Conservation (phyloP, 768 basidiomycete genomes). For the Leccinum ochraceum region DNA sequence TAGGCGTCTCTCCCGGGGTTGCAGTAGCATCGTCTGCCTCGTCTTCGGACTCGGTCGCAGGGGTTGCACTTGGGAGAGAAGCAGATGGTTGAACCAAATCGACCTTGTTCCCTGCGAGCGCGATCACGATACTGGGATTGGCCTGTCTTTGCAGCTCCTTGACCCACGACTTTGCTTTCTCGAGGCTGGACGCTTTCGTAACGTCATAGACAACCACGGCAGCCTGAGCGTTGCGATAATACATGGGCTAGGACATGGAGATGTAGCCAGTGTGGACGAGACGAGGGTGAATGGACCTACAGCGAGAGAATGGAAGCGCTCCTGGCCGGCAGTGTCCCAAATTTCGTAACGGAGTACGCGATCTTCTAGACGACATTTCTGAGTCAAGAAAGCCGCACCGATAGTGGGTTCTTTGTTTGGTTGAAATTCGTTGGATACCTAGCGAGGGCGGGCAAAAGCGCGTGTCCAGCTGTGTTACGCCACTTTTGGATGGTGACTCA, state of each 20-base stretch:
- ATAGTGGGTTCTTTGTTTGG: slow-evolving; percentile 99
- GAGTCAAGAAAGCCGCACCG: slow-evolving; percentile 93
- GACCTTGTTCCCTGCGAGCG: slow-evolving; percentile 96
- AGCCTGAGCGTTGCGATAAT: slow-evolving; percentile 97
- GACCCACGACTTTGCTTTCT: slow-evolving; percentile 99
- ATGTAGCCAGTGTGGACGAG: slow-evolving; percentile 10
- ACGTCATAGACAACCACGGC: slow-evolving; percentile 99
- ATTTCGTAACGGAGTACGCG: slow-evolving; percentile 93
- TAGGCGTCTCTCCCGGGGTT: slow-evolving; percentile 71
- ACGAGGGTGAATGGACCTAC: slow-evolving; percentile 45
- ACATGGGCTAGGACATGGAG: slow-evolving; percentile 75
- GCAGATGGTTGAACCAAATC: slow-evolving; percentile 77
- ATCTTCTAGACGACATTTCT: slow-evolving; percentile 95
- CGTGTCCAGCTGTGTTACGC: slow-evolving; percentile 3
- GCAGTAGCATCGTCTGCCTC: slow-evolving; percentile 93
- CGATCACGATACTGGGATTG: slow-evolving; percentile 98
- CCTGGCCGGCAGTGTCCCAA: slow-evolving; percentile 95
- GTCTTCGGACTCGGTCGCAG: slow-evolving; percentile 74
- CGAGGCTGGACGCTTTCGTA: slow-evolving; percentile 92
- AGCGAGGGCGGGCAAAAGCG: background rate
- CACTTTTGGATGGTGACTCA: slow-evolving; percentile 42
- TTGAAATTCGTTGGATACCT: slow-evolving; percentile 98
- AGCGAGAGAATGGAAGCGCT: slow-evolving; percentile 96
- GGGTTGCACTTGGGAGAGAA: slow-evolving; percentile 44
- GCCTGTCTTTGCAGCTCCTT: slow-evolving; percentile 99